Base-by-base conservation (phyloP, 495 filamentous ascomycete genomes). In the Amphirosellinia nigrospora region DNA sequence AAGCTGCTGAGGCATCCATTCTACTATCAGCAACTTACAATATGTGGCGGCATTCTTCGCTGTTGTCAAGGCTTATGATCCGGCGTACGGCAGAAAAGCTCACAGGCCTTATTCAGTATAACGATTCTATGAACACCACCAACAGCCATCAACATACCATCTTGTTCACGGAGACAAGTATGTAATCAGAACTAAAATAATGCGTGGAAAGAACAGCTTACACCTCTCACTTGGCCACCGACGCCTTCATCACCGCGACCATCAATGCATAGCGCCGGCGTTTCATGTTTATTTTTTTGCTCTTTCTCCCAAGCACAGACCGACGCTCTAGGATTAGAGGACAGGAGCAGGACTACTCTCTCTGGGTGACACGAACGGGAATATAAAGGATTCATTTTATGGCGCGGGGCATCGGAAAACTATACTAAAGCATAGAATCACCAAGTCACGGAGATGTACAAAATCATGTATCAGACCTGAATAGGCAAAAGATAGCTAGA, bases 261-360 rank as follows among this genome's bases (percentile, higher is more conserved):
- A 53, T 30, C 36, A 39, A 61, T 65, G 74, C 74, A 76, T 76
- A 69, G 74, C 74, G 71, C 61, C 61, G 74, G 74, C 70, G 72
- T 74, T 72, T 21, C 21, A 62, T 34, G 38, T 60, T 19, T 10
- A 19, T 21, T 21, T 16, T 63, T 55, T 16, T 13, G 10, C 9
- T 36, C 60, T 5, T 60, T 7, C 15, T 46, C 39, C 4, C 38
- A 63, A 1, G 4, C 39, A 63, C 39, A 4, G 46, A 62, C 8
- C 11, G 15, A 16, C 38, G 23, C 38, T 19, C 38, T 10, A 3
- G 8, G 16, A 43, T 45, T 43, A 43, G 59, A 45, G 11, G 11
- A 13, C 11, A 0, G 16, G 30, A 13, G 48, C 2, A 0, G 48
- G 3, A 52, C 48, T 52, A 1, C 2, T 26, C 4, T 2, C 1